Conservation (phyloP, 164 flowering plant species). For the Umbilicus rupestris region DNA sequence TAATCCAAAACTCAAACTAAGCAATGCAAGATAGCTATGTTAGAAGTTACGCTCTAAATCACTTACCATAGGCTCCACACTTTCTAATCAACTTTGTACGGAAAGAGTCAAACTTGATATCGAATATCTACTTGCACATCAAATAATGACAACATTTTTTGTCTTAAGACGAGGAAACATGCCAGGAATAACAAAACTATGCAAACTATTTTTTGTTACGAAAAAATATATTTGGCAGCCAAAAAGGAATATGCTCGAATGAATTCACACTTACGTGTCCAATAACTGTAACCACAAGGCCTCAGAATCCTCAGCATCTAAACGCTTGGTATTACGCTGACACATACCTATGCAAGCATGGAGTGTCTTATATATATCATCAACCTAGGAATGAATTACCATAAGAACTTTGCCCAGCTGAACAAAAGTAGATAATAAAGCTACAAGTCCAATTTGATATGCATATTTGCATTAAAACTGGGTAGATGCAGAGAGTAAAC, state of each 20-base stretch:
- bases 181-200: background rate
- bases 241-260: background rate
- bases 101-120: background rate
- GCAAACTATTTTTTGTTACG: background rate
- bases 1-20: background rate
- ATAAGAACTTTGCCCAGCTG: background rate
- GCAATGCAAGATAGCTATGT: no score
- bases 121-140: background rate
- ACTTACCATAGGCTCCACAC: background rate
- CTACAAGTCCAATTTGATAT: background rate
- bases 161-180: background rate
- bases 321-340: conserved; percentile 81
- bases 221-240: background rate
- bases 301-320: conserved; percentile 79
- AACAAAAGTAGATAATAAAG: background rate
- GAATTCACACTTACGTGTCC: conserved; percentile 54
- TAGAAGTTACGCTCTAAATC: no score
- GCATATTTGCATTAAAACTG: background rate
- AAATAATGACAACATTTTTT: background rate
- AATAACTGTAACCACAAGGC: conserved; percentile 80
- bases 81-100: background rate
- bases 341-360: conserved; percentile 75
- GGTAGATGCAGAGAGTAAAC: background rate
- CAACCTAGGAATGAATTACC: conserved; percentile 39
- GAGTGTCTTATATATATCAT: conserved; percentile 35